Conservation (phyloP, 2,329 filamentous ascomycete species). For the Thermothelomyces thermophilus region DNA sequence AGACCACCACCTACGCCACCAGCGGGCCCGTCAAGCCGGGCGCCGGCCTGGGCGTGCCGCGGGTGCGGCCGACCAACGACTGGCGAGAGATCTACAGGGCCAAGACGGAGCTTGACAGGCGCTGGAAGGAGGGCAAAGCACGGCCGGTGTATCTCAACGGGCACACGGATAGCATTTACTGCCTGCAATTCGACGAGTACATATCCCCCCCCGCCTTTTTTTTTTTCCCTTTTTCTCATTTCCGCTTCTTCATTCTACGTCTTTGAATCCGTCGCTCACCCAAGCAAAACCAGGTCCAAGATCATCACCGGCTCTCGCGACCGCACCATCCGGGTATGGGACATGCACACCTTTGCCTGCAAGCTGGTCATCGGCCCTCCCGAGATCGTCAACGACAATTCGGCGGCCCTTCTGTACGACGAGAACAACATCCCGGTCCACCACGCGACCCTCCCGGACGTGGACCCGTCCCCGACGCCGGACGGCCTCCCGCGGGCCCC, state of each 20-base stretch:
- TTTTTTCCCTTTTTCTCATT: no score
- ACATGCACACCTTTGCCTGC: constrained; percentile 83
- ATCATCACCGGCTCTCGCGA: constrained; percentile 96
- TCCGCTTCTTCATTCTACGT: no score
- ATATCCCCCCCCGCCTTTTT: constrained; percentile 30
- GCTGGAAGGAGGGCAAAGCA: constrained; percentile 75
- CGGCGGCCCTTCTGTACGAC: constrained; percentile 42
- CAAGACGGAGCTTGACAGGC: constrained; percentile 64
- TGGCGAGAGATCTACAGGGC: constrained; percentile 84
- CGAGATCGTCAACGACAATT: constrained; percentile 49
- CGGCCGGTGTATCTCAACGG: constrained; percentile 85
- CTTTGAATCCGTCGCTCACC: neutral
- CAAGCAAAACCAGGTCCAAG: constrained; percentile 59
- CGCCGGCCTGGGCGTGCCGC: constrained; percentile 50
- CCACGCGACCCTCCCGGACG: constrained; percentile 49
- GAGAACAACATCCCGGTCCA: constrained; percentile 46
- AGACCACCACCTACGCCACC: constrained; percentile 54
- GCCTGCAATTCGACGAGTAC: constrained; percentile 93
- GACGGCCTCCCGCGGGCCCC: constrained; percentile 22
- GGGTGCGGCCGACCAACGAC: constrained; percentile 56
- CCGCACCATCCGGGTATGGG: constrained; percentile 93
- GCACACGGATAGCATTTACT: constrained; percentile 94
- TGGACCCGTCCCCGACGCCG: constrained; percentile 28
- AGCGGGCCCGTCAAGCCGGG: constrained; percentile 46
- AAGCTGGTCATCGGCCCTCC: constrained; percentile 78